Evolutionary conservation across 495 filamentous ascomycete genomes (phyloP).

Genomic region (Penicillium soppii): DNA sequence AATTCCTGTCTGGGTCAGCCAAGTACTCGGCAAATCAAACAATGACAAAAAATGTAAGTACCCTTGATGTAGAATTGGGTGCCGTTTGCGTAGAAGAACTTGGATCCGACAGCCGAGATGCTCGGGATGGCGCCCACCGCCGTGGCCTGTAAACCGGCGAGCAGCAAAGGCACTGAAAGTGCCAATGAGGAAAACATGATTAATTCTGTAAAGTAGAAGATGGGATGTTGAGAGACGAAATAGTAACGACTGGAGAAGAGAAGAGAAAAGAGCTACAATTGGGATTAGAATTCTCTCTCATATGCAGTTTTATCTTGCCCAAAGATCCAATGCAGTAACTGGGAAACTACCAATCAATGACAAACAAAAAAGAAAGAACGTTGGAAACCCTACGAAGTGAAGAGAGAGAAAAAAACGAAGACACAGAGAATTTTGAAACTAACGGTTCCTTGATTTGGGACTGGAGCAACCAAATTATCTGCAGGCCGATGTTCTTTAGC

Average conservation of each 20-base stretch:
- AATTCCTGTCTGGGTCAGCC: constrained; percentile 51
- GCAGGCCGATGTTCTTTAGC: neutral
- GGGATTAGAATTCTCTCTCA: neutral
- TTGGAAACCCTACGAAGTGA: neutral
- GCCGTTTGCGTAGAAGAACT: constrained; percentile 78
- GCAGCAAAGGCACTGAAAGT: constrained; percentile 24
- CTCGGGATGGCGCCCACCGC: constrained; percentile 43
- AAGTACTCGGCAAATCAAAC: constrained; percentile 2
- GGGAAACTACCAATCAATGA: too few species aligned
- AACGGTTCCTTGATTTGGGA: constrained; percentile 15
- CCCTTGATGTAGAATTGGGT: constrained; percentile 82
- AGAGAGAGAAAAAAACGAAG: neutral
- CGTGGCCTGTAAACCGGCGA: constrained; percentile 28
- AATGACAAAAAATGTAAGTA: constrained; percentile 21
- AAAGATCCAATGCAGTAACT: neutral
- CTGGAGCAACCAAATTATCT: constrained; percentile 16
- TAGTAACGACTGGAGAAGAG: neutral
- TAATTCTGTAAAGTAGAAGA: constrained; percentile 1
- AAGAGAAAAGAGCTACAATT: neutral
- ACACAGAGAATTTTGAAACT: constrained; percentile 1
- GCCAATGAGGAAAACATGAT: constrained; percentile 28
- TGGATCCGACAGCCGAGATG: constrained; percentile 72
- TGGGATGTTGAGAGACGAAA: too few species aligned
- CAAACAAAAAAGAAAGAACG: neutral
- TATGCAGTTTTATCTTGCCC: neutral